phyloP scores from a whole-genome alignment of 1,284 basidiomycete species.

The Sphaerobolus stellatus region DNA sequence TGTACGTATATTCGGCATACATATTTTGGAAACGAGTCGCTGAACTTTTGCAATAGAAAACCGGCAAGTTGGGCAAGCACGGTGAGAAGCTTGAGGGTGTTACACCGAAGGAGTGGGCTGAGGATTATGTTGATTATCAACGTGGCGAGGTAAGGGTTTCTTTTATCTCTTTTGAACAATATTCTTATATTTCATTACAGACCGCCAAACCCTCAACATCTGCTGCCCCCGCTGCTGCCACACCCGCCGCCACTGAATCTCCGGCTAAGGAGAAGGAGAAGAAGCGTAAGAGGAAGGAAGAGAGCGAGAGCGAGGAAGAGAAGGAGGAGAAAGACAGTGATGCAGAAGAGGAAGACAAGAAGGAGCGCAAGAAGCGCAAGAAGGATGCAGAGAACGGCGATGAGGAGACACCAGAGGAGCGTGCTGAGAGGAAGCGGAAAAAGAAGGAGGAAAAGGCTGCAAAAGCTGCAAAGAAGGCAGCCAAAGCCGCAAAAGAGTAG shows the following conservation, averaged over 20 bases:
- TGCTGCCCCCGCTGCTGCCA: constrained; percentile 28
- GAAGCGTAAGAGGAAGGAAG: constrained; percentile 31
- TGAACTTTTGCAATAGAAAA: constrained; percentile 48
- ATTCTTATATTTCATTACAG: too few species aligned
- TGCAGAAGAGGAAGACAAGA: constrained; percentile 40
- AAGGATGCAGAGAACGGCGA: constrained; percentile 42
- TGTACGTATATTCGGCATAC: neutral
- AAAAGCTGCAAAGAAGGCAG: constrained; percentile 25
- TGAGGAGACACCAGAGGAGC: constrained; percentile 35
- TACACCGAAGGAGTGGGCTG: constrained; percentile 90
- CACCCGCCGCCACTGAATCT: constrained; percentile 23
- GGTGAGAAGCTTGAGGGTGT: constrained; percentile 90
- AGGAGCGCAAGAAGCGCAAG: constrained; percentile 49
- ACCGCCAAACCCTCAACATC: constrained; percentile 43
- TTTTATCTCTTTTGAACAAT: constrained; percentile 6
- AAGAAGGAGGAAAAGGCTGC: constrained; percentile 34
- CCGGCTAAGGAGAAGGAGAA: constrained; percentile 22
- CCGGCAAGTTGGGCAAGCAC: constrained; percentile 94
- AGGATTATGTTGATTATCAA: constrained; percentile 91
- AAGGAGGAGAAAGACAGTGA: constrained; percentile 40
- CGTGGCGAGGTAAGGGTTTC: constrained; percentile 35
- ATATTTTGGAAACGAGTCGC: neutral
- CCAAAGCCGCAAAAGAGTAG: neutral
- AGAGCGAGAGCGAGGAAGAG: constrained; percentile 39
- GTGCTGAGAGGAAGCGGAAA: constrained; percentile 31